These are phyloP conservation scores for Pseudozyma hubeiensis DNA, from an alignment of 1,284 basidiomycete species.

Conservation along the genomic window DNA sequence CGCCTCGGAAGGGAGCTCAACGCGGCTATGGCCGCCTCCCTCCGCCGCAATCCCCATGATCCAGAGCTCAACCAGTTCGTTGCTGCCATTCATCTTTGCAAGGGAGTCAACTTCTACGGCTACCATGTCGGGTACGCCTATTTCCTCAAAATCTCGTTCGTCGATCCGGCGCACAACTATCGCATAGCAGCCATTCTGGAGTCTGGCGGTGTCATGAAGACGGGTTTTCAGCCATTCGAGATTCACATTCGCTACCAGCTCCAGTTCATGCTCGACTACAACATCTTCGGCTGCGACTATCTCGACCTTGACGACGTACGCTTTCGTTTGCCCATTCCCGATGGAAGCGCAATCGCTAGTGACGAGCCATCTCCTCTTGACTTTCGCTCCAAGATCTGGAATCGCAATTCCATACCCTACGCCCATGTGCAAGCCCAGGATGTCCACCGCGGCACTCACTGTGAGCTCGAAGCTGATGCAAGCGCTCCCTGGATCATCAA, in stretches of 20 bases:
- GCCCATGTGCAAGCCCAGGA: constrained; percentile 40
- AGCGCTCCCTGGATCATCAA: constrained; percentile 87
- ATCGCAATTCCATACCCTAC: constrained; percentile 36
- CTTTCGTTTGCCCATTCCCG: constrained; percentile 72
- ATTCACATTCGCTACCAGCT: constrained; percentile 88
- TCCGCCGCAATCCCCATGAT: constrained; percentile 49
- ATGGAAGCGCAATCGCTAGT: constrained; percentile 38
- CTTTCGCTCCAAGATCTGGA: constrained; percentile 36
- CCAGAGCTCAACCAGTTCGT: constrained; percentile 50
- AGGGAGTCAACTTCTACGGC: constrained; percentile 95
- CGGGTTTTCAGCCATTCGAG: constrained; percentile 77
- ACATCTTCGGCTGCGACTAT: constrained; percentile 92
- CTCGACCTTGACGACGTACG: constrained; percentile 75
- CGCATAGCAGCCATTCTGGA: constrained; percentile 62
- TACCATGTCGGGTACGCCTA: constrained; percentile 87
- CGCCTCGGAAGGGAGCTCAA: constrained; percentile 80
- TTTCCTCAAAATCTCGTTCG: constrained; percentile 87
- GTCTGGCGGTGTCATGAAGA: constrained; percentile 71
- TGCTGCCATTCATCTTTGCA: constrained; percentile 79
- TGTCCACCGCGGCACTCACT: constrained; percentile 73
- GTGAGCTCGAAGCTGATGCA: constrained; percentile 86
- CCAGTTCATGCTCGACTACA: constrained; percentile 96
- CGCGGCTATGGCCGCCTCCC: constrained; percentile 55
- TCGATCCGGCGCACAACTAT: constrained; percentile 71
- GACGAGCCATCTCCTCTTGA: constrained; percentile 24